Percentiles rank a stretch among this genome's conserved stretches.
These are phyloP conservation scores for Saturnispora besseyi DNA, from an alignment of 805 yeast species.

Conservation along the genomic window DNA sequence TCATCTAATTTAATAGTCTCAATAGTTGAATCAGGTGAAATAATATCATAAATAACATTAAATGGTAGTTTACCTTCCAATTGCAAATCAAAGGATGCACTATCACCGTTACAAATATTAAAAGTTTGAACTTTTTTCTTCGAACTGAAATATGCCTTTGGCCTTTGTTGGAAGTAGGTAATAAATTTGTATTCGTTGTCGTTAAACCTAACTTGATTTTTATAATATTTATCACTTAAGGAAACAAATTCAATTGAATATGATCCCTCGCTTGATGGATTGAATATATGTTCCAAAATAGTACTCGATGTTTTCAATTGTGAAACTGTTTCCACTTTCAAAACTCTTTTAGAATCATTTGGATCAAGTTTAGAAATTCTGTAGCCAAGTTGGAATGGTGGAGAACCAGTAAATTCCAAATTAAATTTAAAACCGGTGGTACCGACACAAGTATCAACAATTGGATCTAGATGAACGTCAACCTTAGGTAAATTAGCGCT, in stretches of 20 bases:
- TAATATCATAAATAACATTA: slow-evolving; percentile 55
- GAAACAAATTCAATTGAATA: slow-evolving; percentile 65
- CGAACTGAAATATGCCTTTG: slow-evolving; percentile 39
- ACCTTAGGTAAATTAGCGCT: slow-evolving; percentile 34
- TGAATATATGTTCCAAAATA: slow-evolving; percentile 44
- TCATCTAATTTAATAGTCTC: slow-evolving; percentile 33
- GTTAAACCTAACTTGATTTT: slow-evolving; percentile 23
- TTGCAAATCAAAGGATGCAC: slow-evolving; percentile 40
- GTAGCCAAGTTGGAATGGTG: slow-evolving; percentile 69
- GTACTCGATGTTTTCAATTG: slow-evolving; percentile 27
- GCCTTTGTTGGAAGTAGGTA: slow-evolving; percentile 65
- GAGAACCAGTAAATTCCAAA: slow-evolving; percentile 68
- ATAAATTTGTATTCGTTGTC: slow-evolving; percentile 44
- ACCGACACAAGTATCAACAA: slow-evolving; percentile 85
- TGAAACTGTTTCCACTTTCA: slow-evolving; percentile 21
- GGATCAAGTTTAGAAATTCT: slow-evolving; percentile 46
- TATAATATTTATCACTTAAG: slow-evolving; percentile 56
- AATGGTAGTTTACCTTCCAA: slow-evolving; percentile 81
- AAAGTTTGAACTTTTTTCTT: slow-evolving; percentile 14
- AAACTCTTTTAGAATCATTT: slow-evolving; percentile 21
- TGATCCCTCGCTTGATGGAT: slow-evolving; percentile 74
- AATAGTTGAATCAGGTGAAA: slow-evolving; percentile 44
- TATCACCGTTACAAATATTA: slow-evolving; percentile 25
- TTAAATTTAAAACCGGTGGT: slow-evolving; percentile 68
- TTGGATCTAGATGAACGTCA: slow-evolving; percentile 42